Evolutionary conservation across 192 early-diverging fungal species (phyloP), one percentile per base, ranked within the genome.

Genomic region (Backusella parvicylindrica): DNA sequence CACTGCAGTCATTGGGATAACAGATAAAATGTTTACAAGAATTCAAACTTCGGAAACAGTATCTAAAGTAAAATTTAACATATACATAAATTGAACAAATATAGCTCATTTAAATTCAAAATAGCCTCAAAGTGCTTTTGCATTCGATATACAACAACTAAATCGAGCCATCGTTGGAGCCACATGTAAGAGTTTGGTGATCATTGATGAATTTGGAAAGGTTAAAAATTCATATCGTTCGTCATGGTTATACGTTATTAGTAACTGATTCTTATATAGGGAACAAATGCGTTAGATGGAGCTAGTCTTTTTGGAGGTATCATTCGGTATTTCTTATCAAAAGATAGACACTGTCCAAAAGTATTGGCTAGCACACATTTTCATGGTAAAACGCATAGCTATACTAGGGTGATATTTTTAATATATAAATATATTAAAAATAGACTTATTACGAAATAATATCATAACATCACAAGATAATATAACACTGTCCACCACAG

Each of bases 121-220:
- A 74, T 50, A 91, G 90, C 77, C 83, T 50, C 84, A 91, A 77
- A 93, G 92, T 70, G 86, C 92, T 2, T 94, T 94, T 75, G 85
- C 91, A 85, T 85, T 88, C 38, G 93, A 94, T 81, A 26, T 91
- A 1, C 88, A 92, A 41, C 92, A 95, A 70, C 82, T 90, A 16
- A 68, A 78, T 4, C 68, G 83, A 36, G 87, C 87, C 1, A 53
- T 94, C 6, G 47, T 82, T 13, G 77, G 83, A 64, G 75, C 89
- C 0, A 94, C 89, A 0, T 28, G 50, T 0, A 63, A 85, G 60
- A 89, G 87, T 5, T 72, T 95, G 30, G 82, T 95, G 1, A 63
- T 94, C 0, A 77, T 95, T 65, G 94, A 95, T 79, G 94, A 95
- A 76, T 95, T 94, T 83, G 93, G 93, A n/a, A 95, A 95, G 72